Base-by-base conservation (phyloP, 129 eudicot genomes). In the Deinandra increscens region DNA sequence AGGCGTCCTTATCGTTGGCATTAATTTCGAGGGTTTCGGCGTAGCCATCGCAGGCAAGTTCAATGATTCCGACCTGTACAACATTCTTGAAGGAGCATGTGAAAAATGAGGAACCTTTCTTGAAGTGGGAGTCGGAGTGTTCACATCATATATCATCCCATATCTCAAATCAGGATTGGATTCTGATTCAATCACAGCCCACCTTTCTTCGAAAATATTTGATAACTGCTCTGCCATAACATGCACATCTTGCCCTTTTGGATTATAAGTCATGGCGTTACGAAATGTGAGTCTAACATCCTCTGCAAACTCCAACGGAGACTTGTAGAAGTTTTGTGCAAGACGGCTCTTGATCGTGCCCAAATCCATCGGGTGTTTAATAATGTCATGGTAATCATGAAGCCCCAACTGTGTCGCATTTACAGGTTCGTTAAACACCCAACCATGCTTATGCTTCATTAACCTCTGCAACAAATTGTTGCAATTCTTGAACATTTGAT, bases 361-460 rank as follows among this genome's bases (percentile, higher is more conserved):
- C 82, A 91, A 81, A 81, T 91, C 98, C 98, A 91, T 91, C 0
- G 98, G 98, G 11, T 86, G 86, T 74, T 88, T 88, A 11, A 91
- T 91, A 14, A 91, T 81, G 56, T 80, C 89, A 75, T 84, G 92
- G 67, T 91, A 91, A 77, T 91, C 98, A 77, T 81, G 89, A 23
- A 91, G 80, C 19, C 93, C 90, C 5, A 88, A 87, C 26, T 49
- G 43, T 77, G 84, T 82, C 4, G 81, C 96, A 22, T 91, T 83
- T 53, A 91, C 98, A 0, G 98, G 98, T 49, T 82, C 87, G 62
- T 91, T 91, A 64, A 91, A 91, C 62, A 91, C 98, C 98, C 98
- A 91, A 31, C 91, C 95, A 68, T 61, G 71, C 61, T 91, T 88
- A 79, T 91, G 96, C 86, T 88, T 91, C 98, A 88, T 91, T 63